Conservation (phyloP, 257 asterid species). For the Ligustrum vulgare region DNA sequence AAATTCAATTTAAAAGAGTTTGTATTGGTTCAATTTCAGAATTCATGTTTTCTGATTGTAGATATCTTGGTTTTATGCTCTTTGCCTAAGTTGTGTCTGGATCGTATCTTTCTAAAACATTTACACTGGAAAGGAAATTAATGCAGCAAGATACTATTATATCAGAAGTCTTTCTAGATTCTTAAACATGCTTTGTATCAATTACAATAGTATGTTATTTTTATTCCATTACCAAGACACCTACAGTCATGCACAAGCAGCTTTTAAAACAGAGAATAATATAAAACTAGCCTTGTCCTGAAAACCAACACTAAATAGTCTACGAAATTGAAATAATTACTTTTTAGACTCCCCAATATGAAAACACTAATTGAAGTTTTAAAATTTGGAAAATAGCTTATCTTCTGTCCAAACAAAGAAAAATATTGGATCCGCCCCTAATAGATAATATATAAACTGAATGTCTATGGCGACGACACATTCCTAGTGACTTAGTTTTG, state of each 20-base stretch:
- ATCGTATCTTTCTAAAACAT: neutral
- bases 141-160: neutral
- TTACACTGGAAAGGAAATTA: neutral
- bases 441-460: neutral
- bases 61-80: neutral
- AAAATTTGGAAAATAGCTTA: neutral
- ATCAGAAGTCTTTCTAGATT: neutral
- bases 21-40: neutral
- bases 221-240: neutral
- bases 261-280: neutral
- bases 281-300: neutral
- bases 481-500: neutral
- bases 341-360: too few species aligned
- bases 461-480: neutral
- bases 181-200: neutral
- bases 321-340: neutral
- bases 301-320: neutral
- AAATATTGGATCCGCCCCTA: conserved; percentile 1
- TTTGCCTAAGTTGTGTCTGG: neutral
- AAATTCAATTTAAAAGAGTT: conserved; percentile 14
- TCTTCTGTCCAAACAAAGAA: neutral
- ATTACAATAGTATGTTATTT: neutral
- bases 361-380: neutral
- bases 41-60: neutral
- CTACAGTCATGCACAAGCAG: neutral